A percentile compares a stretch with the other conserved stretches of the same genome.
Conservation (phyloP, 78 protist species). For the Dictyostelium firmibasis region DNA sequence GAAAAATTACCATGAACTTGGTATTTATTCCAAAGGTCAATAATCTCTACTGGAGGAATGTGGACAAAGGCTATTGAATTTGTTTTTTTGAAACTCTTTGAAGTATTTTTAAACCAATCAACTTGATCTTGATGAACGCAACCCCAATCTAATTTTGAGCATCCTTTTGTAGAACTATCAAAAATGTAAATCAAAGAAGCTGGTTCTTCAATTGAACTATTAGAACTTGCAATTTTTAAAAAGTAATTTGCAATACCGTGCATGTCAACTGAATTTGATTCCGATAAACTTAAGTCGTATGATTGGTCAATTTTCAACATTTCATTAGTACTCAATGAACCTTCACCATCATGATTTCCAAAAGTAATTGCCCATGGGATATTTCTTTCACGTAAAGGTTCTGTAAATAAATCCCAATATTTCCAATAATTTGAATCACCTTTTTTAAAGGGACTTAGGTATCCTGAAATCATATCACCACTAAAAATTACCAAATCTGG, state of each 20-base stretch:
- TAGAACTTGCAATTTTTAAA: background rate
- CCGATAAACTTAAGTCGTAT: background rate
- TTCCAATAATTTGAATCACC: background rate
- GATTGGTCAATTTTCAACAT: background rate
- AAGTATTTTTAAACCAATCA: conserved; percentile 23
- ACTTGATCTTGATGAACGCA: conserved; percentile 39
- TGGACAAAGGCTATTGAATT: conserved; percentile 45
- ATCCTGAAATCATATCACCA: conserved; percentile 62
- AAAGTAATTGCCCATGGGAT: conserved; percentile 69
- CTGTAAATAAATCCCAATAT: conserved; percentile 16
- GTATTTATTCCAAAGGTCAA: conserved; percentile 38
- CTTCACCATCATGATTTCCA: conserved; percentile 73
- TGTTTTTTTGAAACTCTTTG: background rate
- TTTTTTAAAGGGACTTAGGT: background rate
- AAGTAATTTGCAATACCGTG: conserved; percentile 28
- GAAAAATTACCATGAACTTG: conserved; percentile 4
- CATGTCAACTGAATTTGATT: background rate
- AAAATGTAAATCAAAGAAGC: conserved; percentile 23
- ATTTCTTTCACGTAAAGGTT: conserved; percentile 6
- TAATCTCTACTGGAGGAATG: conserved; percentile 26
- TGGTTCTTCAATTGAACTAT: background rate
- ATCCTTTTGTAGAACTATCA: conserved; percentile 16
- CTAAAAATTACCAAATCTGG: conserved; percentile 49
- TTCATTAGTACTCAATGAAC: background rate
- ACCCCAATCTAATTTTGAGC: conserved; percentile 21